Conservation (phyloP, 805 yeast species). For the Ascoidea asiatica region DNA sequence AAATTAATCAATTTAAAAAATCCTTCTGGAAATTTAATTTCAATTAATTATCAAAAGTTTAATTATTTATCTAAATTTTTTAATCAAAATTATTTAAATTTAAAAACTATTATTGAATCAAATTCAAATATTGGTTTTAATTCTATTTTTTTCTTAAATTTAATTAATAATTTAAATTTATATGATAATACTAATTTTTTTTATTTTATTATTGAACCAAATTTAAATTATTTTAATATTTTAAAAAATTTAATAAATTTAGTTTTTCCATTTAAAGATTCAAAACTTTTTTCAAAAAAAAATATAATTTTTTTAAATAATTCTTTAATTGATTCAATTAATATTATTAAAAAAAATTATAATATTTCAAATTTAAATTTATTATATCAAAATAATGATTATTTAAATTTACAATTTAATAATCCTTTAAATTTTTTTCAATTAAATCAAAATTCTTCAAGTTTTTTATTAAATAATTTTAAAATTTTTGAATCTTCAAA, state of each 20-base stretch:
- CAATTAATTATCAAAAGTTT: background rate
- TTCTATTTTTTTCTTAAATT: background rate
- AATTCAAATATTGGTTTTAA: background rate
- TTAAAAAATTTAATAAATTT: no score
- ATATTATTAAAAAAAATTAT: no score
- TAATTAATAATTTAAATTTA: no score
- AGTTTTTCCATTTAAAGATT: background rate
- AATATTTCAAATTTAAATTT: background rate
- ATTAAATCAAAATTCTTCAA: background rate
- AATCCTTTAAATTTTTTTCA: background rate
- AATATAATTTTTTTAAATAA: no score
- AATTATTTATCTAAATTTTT: no score
- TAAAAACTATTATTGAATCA: background rate
- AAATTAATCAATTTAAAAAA: no score
- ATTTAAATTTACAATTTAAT: no score
- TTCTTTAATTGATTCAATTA: background rate
- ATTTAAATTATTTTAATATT: no score
- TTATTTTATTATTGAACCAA: background rate
- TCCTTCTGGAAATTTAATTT: background rate
- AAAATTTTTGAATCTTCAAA: background rate
- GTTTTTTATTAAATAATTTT: no score
- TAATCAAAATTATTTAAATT: no score
- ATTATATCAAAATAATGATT: background rate
- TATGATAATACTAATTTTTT: no score
- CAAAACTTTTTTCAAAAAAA: no score